Conservation (phyloP, 2,329 filamentous ascomycete species). For the Falciphora oryzae region DNA sequence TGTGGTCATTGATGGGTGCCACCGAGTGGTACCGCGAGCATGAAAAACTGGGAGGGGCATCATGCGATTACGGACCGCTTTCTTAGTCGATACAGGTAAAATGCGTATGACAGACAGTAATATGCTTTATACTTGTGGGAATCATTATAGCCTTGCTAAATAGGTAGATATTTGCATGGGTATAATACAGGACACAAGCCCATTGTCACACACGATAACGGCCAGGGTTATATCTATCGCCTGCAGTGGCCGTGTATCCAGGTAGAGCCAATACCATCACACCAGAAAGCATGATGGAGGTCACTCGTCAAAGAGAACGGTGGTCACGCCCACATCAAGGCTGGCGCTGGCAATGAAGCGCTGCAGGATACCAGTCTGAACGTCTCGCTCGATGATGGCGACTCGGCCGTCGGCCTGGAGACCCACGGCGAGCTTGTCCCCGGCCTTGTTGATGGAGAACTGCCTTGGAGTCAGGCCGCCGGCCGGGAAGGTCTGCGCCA, state of each 20-base stretch:
- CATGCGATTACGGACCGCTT: too few species aligned
- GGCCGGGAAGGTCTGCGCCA: slow-evolving; percentile 53
- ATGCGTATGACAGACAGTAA: too few species aligned
- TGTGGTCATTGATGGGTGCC: neutral
- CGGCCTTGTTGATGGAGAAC: slow-evolving; percentile 60
- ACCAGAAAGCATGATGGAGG: neutral
- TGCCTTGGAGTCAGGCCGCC: slow-evolving; percentile 63
- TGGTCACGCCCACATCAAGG: slow-evolving; percentile 39
- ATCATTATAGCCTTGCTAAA: too few species aligned
- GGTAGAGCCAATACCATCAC: neutral
- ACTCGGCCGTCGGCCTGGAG: slow-evolving; percentile 57
- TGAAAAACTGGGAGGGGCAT: neutral
- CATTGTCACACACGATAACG: neutral
- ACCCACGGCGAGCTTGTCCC: slow-evolving; percentile 58
- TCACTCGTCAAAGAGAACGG: slow-evolving; percentile 36
- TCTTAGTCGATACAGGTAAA: too few species aligned
- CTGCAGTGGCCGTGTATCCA: neutral
- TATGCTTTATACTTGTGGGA: too few species aligned
- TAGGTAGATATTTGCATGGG: too few species aligned
- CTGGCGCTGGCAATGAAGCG: slow-evolving; percentile 36
- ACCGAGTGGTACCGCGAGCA: neutral
- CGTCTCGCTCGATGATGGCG: slow-evolving; percentile 55
- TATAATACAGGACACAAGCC: neutral
- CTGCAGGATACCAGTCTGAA: slow-evolving; percentile 50
- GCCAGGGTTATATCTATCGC: neutral